phyloP scores from a whole-genome alignment of 192 early-diverging fungal species.

The Globomyces pollinis-pini region DNA sequence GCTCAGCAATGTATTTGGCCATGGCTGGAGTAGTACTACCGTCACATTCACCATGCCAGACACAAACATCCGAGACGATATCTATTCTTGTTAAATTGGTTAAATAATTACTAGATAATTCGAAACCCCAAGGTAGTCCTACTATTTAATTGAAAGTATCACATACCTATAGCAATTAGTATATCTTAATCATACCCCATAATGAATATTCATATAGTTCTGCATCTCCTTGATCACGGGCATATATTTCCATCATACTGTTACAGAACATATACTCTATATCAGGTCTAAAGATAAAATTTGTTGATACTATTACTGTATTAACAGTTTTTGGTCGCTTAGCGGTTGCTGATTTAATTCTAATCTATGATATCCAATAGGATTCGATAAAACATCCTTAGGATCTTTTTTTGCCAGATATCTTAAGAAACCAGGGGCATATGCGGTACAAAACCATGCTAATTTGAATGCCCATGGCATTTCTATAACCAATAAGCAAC shows the following conservation, averaged over 20 bases:
- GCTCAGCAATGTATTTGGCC: neutral
- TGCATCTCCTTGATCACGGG: neutral
- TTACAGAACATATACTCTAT: constrained; percentile 2
- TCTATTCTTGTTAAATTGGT: neutral
- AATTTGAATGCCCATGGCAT: neutral
- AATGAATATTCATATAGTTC: neutral
- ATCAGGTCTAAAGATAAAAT: too few species aligned
- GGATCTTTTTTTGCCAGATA: neutral
- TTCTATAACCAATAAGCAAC: too few species aligned
- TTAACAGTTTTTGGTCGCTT: neutral
- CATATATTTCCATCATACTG: neutral
- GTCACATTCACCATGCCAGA: neutral
- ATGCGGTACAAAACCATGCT: constrained; percentile 1
- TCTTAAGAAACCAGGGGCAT: neutral
- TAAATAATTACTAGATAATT: neutral
- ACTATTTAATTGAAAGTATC: too few species aligned
- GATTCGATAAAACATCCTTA: neutral
- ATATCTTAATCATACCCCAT: too few species aligned
- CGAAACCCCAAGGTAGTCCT: neutral
- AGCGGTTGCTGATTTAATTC: neutral
- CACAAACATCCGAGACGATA: neutral
- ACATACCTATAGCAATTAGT: too few species aligned
- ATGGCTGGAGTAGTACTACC: neutral
- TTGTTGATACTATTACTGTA: too few species aligned
- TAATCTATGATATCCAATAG: neutral